Conservation (phyloP, 768 basidiomycete genomes). For the Cyathus striatus region DNA sequence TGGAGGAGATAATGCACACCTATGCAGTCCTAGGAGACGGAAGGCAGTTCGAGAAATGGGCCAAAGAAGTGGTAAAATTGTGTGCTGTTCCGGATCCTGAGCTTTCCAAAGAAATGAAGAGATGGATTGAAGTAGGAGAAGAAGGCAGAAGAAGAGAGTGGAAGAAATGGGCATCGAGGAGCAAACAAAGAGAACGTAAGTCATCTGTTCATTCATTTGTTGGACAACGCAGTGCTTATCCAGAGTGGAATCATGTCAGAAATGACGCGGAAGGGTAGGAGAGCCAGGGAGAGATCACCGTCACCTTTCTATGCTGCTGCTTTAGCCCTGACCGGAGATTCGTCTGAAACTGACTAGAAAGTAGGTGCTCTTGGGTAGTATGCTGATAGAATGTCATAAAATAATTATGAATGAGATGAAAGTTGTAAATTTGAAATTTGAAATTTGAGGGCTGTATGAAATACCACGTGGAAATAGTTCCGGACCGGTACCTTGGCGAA, state of each 20-base stretch:
- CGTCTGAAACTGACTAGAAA: too few species aligned
- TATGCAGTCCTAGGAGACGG: constrained; percentile 36
- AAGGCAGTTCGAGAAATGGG: constrained; percentile 29
- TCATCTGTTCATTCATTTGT: too few species aligned
- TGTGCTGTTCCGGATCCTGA: constrained; percentile 18
- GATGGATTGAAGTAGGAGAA: constrained; percentile 22
- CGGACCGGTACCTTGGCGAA: too few species aligned
- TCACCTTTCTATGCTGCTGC: too few species aligned
- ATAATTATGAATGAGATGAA: too few species aligned
- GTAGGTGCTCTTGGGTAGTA: too few species aligned
- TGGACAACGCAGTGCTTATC: background rate
- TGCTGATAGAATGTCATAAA: too few species aligned
- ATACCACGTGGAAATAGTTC: too few species aligned
- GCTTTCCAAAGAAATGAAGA: constrained; percentile 19
- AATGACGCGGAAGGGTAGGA: background rate
- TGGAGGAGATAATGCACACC: constrained; percentile 37
- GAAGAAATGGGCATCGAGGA: constrained; percentile 39
- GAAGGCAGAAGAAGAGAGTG: constrained; percentile 21
- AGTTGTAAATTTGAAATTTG: too few species aligned
- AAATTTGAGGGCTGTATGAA: too few species aligned
- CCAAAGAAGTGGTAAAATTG: constrained; percentile 19
- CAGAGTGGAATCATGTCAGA: background rate
- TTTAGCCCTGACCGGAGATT: too few species aligned
- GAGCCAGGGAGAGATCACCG: background rate
- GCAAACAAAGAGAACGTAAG: constrained; percentile 29